Base-by-base conservation (phyloP, 2,329 filamentous ascomycete genomes). In the Botrytis hyacinthi region DNA sequence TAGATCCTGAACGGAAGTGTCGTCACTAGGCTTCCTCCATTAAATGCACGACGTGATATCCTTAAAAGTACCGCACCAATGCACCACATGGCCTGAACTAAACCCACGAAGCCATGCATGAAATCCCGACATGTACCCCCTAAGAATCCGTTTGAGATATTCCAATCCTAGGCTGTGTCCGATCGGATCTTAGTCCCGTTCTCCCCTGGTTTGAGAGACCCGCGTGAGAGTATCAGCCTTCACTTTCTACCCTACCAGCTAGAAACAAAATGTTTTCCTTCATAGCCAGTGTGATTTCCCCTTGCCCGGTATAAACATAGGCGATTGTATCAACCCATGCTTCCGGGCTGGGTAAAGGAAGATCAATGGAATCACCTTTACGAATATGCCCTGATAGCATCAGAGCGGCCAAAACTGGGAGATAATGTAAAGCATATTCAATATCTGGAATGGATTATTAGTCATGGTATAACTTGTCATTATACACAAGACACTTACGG, bases 281-380 rank as follows among this genome's bases (percentile, higher is more conserved):
- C 62, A 88, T 84, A 3, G 83, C 83, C 18, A 83, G 81, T 1
- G 84, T 87, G 67, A 86, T 73, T 63, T 83, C 82, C 20, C 83
- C 84, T 71, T 84, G 81, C 51, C 86, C 86, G 0, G 85, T 88
- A 78, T 90, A 90, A 40, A 88, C 82, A 76, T 87, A 87, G 6
- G 82, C 81, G n/a, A 89, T 82, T 0, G 88, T 89, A 71, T 87
- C 84, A 3, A 80, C 78, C 89, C 89, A 91, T 12, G 83, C 85
- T 69, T 85, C 84, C 1, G 89, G 88, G 73, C 86, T 83, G 1
- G 89, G 89, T 72, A 91, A 76, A 0, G 88, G 88, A 16, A 91
- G 81, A 75, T 90, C 87, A 70, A 91, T 83, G 2, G 83, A 82
- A 76, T 90, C 88, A 42, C 87, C 85, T 37, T 83, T 82, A 22